Evolutionary conservation across 805 yeast species (phyloP), one percentile per base, ranked within the genome.

Genomic region (Cyberlindnera samutprakarnensis): DNA sequence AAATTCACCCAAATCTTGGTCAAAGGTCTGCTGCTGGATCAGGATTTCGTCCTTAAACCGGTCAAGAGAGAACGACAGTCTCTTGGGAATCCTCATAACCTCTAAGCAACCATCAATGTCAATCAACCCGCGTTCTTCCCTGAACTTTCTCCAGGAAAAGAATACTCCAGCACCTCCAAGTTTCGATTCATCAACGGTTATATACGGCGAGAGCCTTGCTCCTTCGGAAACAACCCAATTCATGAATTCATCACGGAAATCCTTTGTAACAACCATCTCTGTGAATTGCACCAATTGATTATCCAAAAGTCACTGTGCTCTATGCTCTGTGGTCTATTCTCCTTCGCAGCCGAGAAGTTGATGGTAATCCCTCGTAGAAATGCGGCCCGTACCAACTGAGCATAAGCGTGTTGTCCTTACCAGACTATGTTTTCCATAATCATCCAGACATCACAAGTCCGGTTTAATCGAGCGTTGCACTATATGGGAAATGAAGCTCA

Each of bases 101-200:
- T 57, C 66, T 12, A 60, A 30, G 3, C 42, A 35, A 1, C 37
- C 48, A 10, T 30, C 37, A 2, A 8, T 8, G 4, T 36, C 7
- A 4, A 39, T 25, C 4, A 25, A 14, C 2, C 34, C 43, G 5
- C 33, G 26, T 4, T 34, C 29, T 7, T 19, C 17, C 3, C 15
- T 14, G 16, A 26, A 35, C 9, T 28, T 14, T 2, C 28, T 21
- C 2, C 38, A 8, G 6, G 43, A 37, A 14, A 44, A 51, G 41
- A 58, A 62, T 2, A 63, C 53, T 2, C 68, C 69, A 1, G 53
- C 42, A 6, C 72, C 68, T 3, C 61, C 60, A 3, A 46, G 39
- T 2, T 39, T 14, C 1, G 62, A 57, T 4, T 35, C 28, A 30
- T 42, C 44, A 21, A 58, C 28, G 6, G 32, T 22, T 25, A 49